Evolutionary conservation across 2,329 filamentous ascomycete species (phyloP).

Genomic region (Pseudogymnoascus sp.): DNA sequence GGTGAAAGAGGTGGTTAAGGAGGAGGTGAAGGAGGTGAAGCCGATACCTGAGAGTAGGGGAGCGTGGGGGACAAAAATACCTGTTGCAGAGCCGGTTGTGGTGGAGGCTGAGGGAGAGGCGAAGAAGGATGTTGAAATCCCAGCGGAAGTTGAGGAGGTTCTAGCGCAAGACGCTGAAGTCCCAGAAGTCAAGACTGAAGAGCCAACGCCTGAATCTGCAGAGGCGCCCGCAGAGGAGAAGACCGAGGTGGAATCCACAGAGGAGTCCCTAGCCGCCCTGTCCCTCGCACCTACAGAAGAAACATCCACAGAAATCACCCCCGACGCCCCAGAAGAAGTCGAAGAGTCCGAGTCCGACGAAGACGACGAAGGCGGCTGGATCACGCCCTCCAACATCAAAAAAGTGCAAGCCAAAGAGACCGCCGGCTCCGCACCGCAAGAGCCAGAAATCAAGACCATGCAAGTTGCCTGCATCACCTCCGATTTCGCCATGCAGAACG

Average conservation of each 20-base stretch:
- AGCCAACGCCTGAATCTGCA: constrained; percentile 16
- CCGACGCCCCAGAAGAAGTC: constrained; percentile 20
- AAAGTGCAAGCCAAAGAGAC: constrained; percentile 67
- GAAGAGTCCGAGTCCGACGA: constrained; percentile 27
- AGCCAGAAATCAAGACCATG: constrained; percentile 54
- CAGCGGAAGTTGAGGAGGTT: constrained; percentile 9
- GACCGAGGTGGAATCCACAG: not conserved
- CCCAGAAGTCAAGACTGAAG: constrained; percentile 11
- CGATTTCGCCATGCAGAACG: constrained; percentile 97
- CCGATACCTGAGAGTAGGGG: constrained; percentile 20
- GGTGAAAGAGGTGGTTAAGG: constrained; percentile 11
- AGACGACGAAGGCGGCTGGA: constrained; percentile 72
- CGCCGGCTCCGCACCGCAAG: constrained; percentile 39
- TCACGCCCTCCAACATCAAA: constrained; percentile 86
- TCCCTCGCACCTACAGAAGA: constrained; percentile 8
- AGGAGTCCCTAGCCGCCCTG: constrained; percentile 12
- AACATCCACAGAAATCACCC: too few species aligned
- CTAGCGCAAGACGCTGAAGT: not conserved
- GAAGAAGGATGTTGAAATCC: constrained; percentile 18
- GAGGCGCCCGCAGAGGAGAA: not conserved
- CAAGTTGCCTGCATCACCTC: constrained; percentile 89
- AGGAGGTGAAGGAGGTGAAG: constrained; percentile 10
- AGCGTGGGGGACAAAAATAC: constrained; percentile 22
- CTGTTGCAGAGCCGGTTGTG: constrained; percentile 10
- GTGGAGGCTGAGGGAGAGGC: constrained; percentile 23